Conservation (phyloP, 768 basidiomycete genomes). For the Lactarius psammicola region DNA sequence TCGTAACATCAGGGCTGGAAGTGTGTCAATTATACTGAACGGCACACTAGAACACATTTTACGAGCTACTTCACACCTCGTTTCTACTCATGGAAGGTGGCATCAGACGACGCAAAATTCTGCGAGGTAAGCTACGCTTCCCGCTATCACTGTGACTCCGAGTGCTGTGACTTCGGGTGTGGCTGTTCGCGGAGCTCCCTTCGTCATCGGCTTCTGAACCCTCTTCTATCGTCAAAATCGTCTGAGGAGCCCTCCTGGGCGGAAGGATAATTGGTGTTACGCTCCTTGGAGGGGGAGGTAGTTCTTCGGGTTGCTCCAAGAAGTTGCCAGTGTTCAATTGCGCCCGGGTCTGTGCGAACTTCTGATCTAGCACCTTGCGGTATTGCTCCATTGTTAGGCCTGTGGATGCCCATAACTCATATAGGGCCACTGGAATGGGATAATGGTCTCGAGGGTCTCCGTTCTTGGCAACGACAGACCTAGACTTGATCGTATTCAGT, state of each 20-base stretch:
- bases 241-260: neutral
- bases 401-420: neutral
- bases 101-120: neutral
- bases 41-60: neutral
- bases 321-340: neutral
- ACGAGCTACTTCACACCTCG: neutral
- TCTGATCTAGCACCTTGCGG: neutral
- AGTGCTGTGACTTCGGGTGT: neutral
- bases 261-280: neutral
- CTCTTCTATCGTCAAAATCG: neutral
- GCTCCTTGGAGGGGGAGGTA: neutral
- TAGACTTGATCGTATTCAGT: neutral
- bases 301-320: neutral
- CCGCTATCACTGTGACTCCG: neutral
- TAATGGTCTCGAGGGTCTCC: neutral
- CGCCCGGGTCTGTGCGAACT: neutral
- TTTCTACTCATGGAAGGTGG: neutral
- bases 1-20: no score
- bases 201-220: neutral
- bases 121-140: neutral
- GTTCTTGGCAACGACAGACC: neutral
- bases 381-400: neutral
- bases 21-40: neutral
- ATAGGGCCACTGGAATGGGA: neutral
- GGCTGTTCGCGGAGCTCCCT: neutral